phyloP scores from a whole-genome alignment of 192 early-diverging fungal species.

The Gaertneriomyces semiglobifer region DNA sequence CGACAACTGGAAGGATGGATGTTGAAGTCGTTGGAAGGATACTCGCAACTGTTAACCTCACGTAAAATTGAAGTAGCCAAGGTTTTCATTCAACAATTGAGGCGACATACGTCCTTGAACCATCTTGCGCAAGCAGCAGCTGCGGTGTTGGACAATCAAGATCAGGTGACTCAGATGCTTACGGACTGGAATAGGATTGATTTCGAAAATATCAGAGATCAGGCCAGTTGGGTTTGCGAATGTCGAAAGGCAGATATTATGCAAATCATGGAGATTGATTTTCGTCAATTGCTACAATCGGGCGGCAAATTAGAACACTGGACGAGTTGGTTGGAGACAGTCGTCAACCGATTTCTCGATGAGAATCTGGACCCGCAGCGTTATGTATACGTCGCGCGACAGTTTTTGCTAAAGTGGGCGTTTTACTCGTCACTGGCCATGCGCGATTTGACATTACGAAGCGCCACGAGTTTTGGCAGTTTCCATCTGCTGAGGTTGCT shows the following conservation, averaged over 20 bases:
- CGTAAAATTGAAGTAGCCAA: slow-evolving; percentile 44
- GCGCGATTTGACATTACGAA: slow-evolving; percentile 39
- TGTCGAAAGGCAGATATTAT: slow-evolving; percentile 39
- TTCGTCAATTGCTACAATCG: slow-evolving; percentile 32
- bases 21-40: slow-evolving; percentile 22
- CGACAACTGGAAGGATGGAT: slow-evolving; percentile 34
- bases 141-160: slow-evolving; percentile 31
- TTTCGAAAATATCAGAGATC: slow-evolving; percentile 42
- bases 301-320: slow-evolving; percentile 35
- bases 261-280: slow-evolving; percentile 38
- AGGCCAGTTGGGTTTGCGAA: slow-evolving; percentile 50
- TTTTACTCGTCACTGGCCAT: slow-evolving; percentile 42
- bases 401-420: slow-evolving; percentile 50
- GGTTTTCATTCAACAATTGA: slow-evolving; percentile 45
- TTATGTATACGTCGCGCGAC: slow-evolving; percentile 42
- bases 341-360: slow-evolving; percentile 38
- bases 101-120: slow-evolving; percentile 45
- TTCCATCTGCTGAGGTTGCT: slow-evolving; percentile 43
- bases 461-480: slow-evolving; percentile 35
- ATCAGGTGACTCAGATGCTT: slow-evolving; percentile 31
- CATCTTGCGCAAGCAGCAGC: slow-evolving; percentile 41
- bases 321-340: slow-evolving; percentile 39
- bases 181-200: slow-evolving; percentile 46
- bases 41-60: slow-evolving; percentile 18
- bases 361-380: slow-evolving; percentile 31